Evolutionary conservation across 139 green algal species (phyloP).

Genomic region (Monoraphidium neglectum): DNA sequence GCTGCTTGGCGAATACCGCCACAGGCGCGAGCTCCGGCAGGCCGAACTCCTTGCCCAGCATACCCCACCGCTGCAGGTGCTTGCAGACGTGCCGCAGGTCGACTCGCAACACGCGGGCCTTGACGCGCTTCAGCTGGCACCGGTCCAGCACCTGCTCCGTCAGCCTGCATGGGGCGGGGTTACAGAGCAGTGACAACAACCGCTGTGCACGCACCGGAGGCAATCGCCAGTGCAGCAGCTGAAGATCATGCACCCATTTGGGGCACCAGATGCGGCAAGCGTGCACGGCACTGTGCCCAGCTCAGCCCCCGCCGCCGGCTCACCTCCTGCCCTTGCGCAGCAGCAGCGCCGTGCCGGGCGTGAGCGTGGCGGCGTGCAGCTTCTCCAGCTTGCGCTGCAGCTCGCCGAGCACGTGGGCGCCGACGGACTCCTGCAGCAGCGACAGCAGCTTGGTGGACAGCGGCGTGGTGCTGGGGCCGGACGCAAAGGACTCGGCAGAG

Average conservation of each 20-base stretch:
- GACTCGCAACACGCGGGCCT: conserved; percentile 47
- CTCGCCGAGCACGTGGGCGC: conserved; percentile 52
- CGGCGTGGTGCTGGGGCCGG: conserved; percentile 18
- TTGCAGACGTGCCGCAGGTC: conserved; percentile 65
- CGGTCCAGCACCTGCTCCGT: conserved; percentile 73
- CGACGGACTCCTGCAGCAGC: conserved; percentile 58
- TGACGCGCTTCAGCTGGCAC: conserved; percentile 74
- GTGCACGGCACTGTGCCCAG: too few species aligned
- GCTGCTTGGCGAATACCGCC: conserved; percentile 72
- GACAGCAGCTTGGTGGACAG: conserved; percentile 50
- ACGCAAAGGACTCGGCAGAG: conserved; percentile 16
- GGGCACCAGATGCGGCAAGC: neutral
- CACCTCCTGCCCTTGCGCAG: conserved; percentile 67
- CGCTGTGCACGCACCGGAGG: neutral
- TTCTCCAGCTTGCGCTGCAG: conserved; percentile 57
- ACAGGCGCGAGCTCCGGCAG: conserved; percentile 64
- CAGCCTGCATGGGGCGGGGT: conserved; percentile 47
- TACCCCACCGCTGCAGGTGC: conserved; percentile 69
- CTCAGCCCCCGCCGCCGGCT: too few species aligned
- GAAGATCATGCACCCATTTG: neutral
- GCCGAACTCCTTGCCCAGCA: conserved; percentile 71
- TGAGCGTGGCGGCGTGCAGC: conserved; percentile 37
- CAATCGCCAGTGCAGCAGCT: neutral
- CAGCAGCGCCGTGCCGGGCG: conserved; percentile 51
- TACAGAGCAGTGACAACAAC: too few species aligned